These are phyloP conservation scores for Acorus gramineus DNA, from an alignment of 106 monocot genomes.

Conservation along the genomic window DNA sequence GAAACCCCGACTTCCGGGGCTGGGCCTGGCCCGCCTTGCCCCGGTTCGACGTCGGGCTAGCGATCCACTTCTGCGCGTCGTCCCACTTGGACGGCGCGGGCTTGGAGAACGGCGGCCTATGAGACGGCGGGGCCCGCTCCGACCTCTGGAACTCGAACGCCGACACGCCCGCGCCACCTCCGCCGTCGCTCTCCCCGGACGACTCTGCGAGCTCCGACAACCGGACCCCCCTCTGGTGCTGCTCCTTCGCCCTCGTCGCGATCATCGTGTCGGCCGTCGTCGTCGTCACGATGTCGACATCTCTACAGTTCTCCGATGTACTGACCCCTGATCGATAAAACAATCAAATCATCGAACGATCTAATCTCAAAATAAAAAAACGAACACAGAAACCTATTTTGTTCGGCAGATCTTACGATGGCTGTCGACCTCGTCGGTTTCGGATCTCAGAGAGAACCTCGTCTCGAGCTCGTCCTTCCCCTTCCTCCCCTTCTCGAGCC, in stretches of 20 bases:
- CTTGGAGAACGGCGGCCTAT: slow-evolving; percentile 49
- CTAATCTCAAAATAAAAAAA: not conserved
- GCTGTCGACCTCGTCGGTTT: slow-evolving; percentile 8
- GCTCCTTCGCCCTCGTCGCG: slow-evolving; percentile 2
- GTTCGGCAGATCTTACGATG: slow-evolving; percentile 1
- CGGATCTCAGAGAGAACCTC: slow-evolving; percentile 26
- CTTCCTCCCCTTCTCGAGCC: slow-evolving; percentile 40
- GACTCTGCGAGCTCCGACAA: slow-evolving; percentile 7
- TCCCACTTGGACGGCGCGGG: slow-evolving; percentile 18
- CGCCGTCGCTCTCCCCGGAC: slow-evolving; percentile 21
- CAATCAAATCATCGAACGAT: not conserved
- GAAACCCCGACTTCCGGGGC: slow-evolving; percentile 25
- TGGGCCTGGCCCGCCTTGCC: slow-evolving; percentile 19
- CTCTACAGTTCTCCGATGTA: slow-evolving; percentile 24
- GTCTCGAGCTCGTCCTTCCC: slow-evolving; percentile 33
- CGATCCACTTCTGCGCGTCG: slow-evolving; percentile 22
- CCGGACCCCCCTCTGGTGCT: slow-evolving; percentile 5
- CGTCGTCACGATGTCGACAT: slow-evolving; percentile 50
- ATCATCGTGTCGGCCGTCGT: slow-evolving; percentile 5
- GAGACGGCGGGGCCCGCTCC: slow-evolving; percentile 23
- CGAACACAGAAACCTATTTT: not conserved
- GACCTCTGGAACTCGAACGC: slow-evolving; percentile 77
- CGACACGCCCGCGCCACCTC: slow-evolving; percentile 29
- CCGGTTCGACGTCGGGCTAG: slow-evolving; percentile 46
- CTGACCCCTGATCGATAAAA: slow-evolving; percentile 17